Base-by-base conservation (phyloP, 805 yeast species). In the Torulaspora indica region DNA sequence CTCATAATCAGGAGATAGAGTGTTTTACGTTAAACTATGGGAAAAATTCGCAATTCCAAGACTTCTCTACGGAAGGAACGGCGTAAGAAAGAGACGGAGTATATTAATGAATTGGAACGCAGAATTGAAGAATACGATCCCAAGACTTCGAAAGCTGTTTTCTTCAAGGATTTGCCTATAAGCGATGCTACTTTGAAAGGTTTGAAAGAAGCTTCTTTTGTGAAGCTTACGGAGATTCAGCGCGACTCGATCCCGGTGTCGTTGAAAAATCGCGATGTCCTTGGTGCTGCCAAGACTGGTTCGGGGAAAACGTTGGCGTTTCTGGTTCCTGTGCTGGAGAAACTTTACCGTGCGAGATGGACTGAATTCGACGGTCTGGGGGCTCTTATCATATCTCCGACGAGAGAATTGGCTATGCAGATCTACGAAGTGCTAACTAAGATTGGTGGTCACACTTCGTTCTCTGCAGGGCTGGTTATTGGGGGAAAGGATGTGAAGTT, bases 231-330 rank as follows among this genome's bases (percentile, higher is more conserved):
- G 0, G 95, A 85, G 34, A 86, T 93, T 46, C 99, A 93, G 58
- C 78, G 75, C 48, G 79, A 79, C 38, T 73, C 96, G 5, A 85
- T 93, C 22, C 85, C 95, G 0, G 67, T 75, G 10, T 79, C 93
- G 0, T 68, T 93, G 48, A 81, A 85, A 54, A 91, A 93, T 0
- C 64, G 77, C 28, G 97, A 89, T 68, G 63, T 90, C 2, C 71
- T 90, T 54, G 96, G 88, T 9, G 90, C 95, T 15, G 96, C 96
- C 15, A 78, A 79, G 55, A 89, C 97, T 0, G 72, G 72, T 17
- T 85, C 95, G 3, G 97, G 97, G 17, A 89, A 89, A 59, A 89
- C 97, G 0, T 66, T 89, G 46, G 90, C 96, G 8, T 89, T 90
- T 56, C 68, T 89, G 52, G 74, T 89, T 35, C 97, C 97, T 1